Conservation (phyloP, 106 monocot species). For the Iris macrosiphon region DNA sequence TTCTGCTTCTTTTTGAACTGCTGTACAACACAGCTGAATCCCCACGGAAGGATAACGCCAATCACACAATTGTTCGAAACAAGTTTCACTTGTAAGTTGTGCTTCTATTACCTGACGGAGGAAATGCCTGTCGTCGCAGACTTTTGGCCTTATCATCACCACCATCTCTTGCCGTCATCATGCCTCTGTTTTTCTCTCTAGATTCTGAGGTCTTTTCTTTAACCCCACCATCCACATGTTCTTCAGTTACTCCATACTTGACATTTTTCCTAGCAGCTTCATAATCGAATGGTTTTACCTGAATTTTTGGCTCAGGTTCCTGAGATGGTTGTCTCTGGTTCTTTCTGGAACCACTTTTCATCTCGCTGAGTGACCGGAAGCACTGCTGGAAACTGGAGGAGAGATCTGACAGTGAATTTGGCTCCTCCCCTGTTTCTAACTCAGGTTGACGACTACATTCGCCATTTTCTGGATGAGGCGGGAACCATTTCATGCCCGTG, state of each 20-base stretch:
- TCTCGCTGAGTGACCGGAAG: constrained; percentile 31
- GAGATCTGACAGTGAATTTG: constrained; percentile 40
- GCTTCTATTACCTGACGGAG: constrained; percentile 74
- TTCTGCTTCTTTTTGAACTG: too few species aligned
- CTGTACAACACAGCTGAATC: too few species aligned
- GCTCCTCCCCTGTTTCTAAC: constrained; percentile 10
- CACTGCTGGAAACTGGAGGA: constrained; percentile 55
- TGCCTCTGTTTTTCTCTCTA: constrained; percentile 7
- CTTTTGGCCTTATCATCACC: constrained; percentile 24
- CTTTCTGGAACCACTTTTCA: constrained; percentile 4
- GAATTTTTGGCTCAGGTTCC: constrained; percentile 1
- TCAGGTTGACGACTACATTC: constrained; percentile 2
- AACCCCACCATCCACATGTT: constrained; percentile 12
- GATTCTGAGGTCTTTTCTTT: constrained; percentile 5
- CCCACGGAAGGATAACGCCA: too few species aligned
- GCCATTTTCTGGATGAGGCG: constrained; percentile 2
- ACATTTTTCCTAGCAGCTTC: constrained; percentile 47
- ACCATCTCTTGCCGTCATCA: neutral
- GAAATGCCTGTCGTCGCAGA: constrained; percentile 77
- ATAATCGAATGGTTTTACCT: constrained; percentile 66
- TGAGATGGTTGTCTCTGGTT: neutral
- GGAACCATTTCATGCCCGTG: constrained; percentile 12
- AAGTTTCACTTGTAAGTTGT: constrained; percentile 36
- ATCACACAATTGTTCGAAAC: too few species aligned
- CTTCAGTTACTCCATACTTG: constrained; percentile 21